phyloP scores from a whole-genome alignment of 2,329 filamentous ascomycete genomes.

The Calonectria leucothoes region DNA sequence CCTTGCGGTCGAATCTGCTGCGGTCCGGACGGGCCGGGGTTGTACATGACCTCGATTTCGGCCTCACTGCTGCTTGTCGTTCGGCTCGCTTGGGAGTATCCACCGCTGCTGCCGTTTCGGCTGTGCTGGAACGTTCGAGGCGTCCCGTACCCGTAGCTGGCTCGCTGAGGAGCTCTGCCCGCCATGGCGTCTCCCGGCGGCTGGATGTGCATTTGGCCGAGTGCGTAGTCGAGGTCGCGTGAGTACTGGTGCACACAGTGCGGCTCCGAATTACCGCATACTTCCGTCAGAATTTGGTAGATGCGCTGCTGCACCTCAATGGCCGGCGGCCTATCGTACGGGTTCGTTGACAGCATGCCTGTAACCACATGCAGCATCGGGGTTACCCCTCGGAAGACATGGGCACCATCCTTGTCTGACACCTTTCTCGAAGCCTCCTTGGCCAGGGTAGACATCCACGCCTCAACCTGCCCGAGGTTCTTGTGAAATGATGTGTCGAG shows the following conservation, averaged over 20 bases:
- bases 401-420: conserved; percentile 52
- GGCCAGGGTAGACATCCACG: conserved; percentile 73
- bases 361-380: conserved; percentile 65
- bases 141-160: conserved; percentile 47
- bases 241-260: conserved; percentile 66
- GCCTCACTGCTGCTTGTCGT: conserved; percentile 46
- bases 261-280: conserved; percentile 60
- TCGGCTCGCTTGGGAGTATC: conserved; percentile 49
- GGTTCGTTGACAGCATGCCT: conserved; percentile 65
- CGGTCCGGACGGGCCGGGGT: conserved; percentile 33
- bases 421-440: conserved; percentile 67
- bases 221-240: conserved; percentile 44
- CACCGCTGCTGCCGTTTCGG: conserved; percentile 49
- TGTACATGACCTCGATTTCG: conserved; percentile 37
- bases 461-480: conserved; percentile 75
- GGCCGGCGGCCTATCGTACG: conserved; percentile 64
- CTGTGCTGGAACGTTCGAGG: conserved; percentile 43
- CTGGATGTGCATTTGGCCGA: conserved; percentile 38
- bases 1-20: conserved; percentile 33
- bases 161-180: conserved; percentile 20
- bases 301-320: conserved; percentile 63
- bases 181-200: conserved; percentile 19
- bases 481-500: conserved; percentile 79
- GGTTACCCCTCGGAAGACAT: conserved; percentile 61
- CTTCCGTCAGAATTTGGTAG: conserved; percentile 63